Percentiles rank a stretch among this genome's conserved stretches.
These are phyloP conservation scores for Colletotrichum euphorbiae DNA, from an alignment of 2,329 filamentous ascomycete genomes.

Conservation along the genomic window DNA sequence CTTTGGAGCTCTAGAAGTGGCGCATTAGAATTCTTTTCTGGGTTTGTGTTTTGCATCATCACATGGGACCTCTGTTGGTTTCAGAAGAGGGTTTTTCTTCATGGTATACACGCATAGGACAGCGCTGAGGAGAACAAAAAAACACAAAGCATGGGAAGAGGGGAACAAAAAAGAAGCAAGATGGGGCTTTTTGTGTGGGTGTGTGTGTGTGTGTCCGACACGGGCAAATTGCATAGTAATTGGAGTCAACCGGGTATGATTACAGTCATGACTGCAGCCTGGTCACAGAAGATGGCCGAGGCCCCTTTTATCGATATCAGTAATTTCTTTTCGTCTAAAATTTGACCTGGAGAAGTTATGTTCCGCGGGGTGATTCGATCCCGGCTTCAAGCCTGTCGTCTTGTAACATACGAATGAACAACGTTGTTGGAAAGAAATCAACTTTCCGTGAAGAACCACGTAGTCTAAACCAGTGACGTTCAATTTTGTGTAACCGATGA, in stretches of 20 bases:
- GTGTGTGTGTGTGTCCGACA: background rate
- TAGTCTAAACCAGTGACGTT: background rate
- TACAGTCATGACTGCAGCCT: constrained; percentile 23
- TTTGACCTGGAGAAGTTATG: no score
- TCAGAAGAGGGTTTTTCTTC: background rate
- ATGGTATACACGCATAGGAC: constrained; percentile 29
- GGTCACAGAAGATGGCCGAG: constrained; percentile 10
- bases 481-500: background rate
- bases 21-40: background rate
- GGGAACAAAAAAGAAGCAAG: constrained; percentile 9
- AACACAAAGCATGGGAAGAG: constrained; percentile 16
- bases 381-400: background rate
- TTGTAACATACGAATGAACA: no score
- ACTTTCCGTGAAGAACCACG: no score
- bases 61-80: background rate
- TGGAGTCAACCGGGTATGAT: constrained; percentile 32
- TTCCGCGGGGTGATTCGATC: no score
- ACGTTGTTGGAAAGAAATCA: no score
- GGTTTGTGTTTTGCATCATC: constrained; percentile 1
- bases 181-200: constrained; percentile 7
- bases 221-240: constrained; percentile 27
- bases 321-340: background rate
- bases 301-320: constrained; percentile 17
- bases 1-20: background rate
- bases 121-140: constrained; percentile 11